These are phyloP conservation scores for Hemisphaericaspora subhashii DNA, from an alignment of 1,139 yeast species.

Conservation along the genomic window DNA sequence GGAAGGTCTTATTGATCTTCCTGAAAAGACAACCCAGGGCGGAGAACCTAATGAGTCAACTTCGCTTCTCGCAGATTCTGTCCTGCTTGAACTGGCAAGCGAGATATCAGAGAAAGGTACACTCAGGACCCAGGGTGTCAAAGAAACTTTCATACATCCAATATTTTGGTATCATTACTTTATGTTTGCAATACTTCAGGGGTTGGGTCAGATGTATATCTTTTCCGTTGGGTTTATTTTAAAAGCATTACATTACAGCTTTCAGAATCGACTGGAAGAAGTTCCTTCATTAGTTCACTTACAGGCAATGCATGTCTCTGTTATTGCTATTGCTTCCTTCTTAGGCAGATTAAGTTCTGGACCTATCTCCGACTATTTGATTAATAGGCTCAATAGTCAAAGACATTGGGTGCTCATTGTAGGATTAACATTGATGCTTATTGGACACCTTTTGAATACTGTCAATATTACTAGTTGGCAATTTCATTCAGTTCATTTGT, in stretches of 20 bases:
- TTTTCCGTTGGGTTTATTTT: slow-evolving; percentile 73
- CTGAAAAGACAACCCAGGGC: slow-evolving; percentile 9
- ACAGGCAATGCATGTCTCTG: slow-evolving; percentile 73
- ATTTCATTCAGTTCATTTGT: slow-evolving; percentile 32
- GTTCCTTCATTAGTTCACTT: slow-evolving; percentile 32
- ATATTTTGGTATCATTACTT: slow-evolving; percentile 50
- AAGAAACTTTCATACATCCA: slow-evolving; percentile 24
- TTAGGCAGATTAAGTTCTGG: slow-evolving; percentile 70
- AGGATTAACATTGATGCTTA: slow-evolving; percentile 43
- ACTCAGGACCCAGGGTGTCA: slow-evolving; percentile 18
- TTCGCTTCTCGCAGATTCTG: slow-evolving; percentile 10
- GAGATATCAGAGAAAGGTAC: slow-evolving; percentile 3
- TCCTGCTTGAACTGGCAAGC: slow-evolving; percentile 10
- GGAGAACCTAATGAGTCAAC: slow-evolving; percentile 15
- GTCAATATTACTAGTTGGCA: slow-evolving; percentile 20
- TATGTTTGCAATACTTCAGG: slow-evolving; percentile 63
- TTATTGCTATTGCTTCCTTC: slow-evolving; percentile 67
- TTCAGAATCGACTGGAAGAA: slow-evolving; percentile 21
- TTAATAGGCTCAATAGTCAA: slow-evolving; percentile 51
- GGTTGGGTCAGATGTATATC: slow-evolving; percentile 78
- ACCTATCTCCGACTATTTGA: slow-evolving; percentile 60
- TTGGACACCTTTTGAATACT: slow-evolving; percentile 44
- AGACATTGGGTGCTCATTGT: slow-evolving; percentile 67
- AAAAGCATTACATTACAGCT: slow-evolving; percentile 44
- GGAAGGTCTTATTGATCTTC: slow-evolving; percentile 26